These are phyloP conservation scores for Geotrichum siamense DNA, from an alignment of 1,139 yeast species.

Conservation along the genomic window DNA sequence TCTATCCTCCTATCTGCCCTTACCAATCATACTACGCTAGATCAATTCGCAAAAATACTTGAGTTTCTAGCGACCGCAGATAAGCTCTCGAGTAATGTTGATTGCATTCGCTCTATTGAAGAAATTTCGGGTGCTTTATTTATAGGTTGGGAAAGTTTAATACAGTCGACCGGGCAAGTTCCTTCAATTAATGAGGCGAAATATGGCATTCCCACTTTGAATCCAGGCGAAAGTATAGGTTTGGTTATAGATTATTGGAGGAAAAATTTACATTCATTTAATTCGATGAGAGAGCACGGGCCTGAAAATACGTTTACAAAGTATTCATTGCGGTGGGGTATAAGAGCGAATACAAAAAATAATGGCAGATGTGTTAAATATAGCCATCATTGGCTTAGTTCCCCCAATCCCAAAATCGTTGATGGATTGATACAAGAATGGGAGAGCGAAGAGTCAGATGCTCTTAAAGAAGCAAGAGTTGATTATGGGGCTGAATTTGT, in stretches of 20 bases:
- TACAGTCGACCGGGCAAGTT: slow-evolving; percentile 2
- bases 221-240: slow-evolving; percentile 30
- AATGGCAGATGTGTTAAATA: slow-evolving; percentile 22
- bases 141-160: slow-evolving; percentile 18
- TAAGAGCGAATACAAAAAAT: slow-evolving; percentile 5
- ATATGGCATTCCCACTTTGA: slow-evolving; percentile 32
- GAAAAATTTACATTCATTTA: slow-evolving; percentile 7
- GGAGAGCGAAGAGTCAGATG: slow-evolving; percentile 21
- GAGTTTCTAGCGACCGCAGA: slow-evolving; percentile 32
- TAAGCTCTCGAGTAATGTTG: slow-evolving; percentile 29
- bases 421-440: slow-evolving; percentile 21
- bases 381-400: slow-evolving; percentile 26
- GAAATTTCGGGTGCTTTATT: slow-evolving; percentile 30
- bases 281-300: slow-evolving; percentile 1
- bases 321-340: slow-evolving; percentile 16
- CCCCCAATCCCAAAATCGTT: slow-evolving; percentile 4
- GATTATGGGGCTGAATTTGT: slow-evolving; percentile 32
- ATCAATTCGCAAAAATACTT: slow-evolving; percentile 29
- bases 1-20: slow-evolving; percentile 26
- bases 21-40: slow-evolving; percentile 27
- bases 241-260: slow-evolving; percentile 32
- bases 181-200: background rate
- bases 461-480: background rate
- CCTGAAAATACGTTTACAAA: slow-evolving; percentile 8
- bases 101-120: slow-evolving; percentile 33